Conservation (phyloP, 2,329 filamentous ascomycete species). For the Hortaea sp. region DNA sequence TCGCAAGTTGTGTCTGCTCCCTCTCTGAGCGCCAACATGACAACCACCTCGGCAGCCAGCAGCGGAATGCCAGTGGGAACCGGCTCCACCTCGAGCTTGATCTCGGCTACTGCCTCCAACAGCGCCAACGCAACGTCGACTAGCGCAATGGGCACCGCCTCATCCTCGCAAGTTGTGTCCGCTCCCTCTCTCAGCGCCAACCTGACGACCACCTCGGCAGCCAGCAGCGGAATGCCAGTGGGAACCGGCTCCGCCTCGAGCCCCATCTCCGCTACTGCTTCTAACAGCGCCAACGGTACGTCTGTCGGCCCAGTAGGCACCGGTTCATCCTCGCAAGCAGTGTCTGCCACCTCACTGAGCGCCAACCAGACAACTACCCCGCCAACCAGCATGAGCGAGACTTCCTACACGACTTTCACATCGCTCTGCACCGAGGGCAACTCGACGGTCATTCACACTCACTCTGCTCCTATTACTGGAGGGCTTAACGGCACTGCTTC, state of each 20-base stretch:
- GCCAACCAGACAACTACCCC: no score
- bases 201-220: no score
- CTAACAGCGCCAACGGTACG: neutral
- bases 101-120: neutral
- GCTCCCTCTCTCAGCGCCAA: no score
- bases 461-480: neutral
- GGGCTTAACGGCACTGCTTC: neutral
- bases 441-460: neutral
- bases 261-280: neutral
- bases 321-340: neutral
- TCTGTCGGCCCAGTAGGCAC: neutral
- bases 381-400: neutral
- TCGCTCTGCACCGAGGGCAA: neutral
- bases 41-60: no score
- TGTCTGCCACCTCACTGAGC: no score
- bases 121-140: neutral
- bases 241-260: neutral
- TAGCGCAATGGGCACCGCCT: no score
- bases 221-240: neutral
- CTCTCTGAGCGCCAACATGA: no score
- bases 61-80: neutral
- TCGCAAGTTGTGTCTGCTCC: no score
- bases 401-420: constrained; percentile 1
- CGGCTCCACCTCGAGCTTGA: neutral
- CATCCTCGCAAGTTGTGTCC: no score